A percentile compares a stretch with the other conserved stretches of the same genome.
phyloP scores from a whole-genome alignment of 31 red algal genomes.

The Pterothamnion heteromorphum region DNA sequence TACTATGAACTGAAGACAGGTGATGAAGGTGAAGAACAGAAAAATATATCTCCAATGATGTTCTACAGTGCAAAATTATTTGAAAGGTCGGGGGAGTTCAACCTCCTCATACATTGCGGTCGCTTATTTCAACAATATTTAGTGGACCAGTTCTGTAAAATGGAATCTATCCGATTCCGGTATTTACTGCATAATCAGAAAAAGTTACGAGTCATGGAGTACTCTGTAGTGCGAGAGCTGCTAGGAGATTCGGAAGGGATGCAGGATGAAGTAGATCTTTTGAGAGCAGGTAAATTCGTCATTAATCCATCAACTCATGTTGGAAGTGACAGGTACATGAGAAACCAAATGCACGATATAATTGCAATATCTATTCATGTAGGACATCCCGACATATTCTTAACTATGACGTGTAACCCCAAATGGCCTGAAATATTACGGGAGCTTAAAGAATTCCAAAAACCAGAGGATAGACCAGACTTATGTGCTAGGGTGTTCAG shows the following conservation, averaged over 20 bases:
- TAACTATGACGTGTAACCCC: slow-evolving; percentile 45
- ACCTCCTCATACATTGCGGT: background rate
- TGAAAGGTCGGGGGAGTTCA: background rate
- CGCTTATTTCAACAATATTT: slow-evolving; percentile 5
- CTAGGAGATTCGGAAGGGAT: background rate
- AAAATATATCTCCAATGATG: background rate
- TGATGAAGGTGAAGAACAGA: too few species aligned
- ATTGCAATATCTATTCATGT: background rate
- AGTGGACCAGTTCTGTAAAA: background rate
- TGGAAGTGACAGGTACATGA: background rate
- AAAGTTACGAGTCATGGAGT: background rate
- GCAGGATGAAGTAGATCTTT: background rate
- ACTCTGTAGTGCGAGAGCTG: background rate
- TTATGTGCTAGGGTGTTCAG: slow-evolving; percentile 13
- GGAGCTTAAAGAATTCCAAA: background rate
- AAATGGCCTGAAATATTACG: slow-evolving; percentile 36
- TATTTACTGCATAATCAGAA: background rate
- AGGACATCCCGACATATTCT: slow-evolving; percentile 4
- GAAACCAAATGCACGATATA: background rate
- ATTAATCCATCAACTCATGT: background rate
- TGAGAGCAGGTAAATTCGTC: background rate
- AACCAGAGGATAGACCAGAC: background rate
- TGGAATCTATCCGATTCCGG: background rate
- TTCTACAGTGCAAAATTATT: slow-evolving; percentile 1
- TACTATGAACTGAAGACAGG: too few species aligned